A percentile compares a stretch with the other conserved stretches of the same genome.
Evolutionary conservation across 2,329 filamentous ascomycete species (phyloP).

Genomic region (Biscogniauxia sp.): DNA sequence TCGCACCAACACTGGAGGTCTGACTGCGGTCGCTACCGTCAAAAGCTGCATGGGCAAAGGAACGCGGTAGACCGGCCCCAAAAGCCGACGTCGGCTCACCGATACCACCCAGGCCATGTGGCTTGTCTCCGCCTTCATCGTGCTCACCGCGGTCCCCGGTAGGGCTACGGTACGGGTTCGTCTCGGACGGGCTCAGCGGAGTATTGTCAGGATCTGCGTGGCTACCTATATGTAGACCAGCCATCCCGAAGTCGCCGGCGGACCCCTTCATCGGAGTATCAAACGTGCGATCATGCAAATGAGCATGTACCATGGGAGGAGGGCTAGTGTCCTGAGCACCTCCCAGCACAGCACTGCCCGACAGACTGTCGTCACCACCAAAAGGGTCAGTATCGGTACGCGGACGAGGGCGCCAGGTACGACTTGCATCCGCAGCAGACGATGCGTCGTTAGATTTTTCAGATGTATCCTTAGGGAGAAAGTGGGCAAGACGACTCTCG

Average conservation of each 20-base stretch:
- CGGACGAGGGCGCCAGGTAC: conserved; percentile 58
- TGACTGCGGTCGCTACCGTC: conserved; percentile 87
- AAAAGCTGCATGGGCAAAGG: conserved; percentile 46
- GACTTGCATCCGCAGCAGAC: conserved; percentile 36
- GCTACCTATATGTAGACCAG: conserved; percentile 55
- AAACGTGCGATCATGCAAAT: conserved; percentile 40
- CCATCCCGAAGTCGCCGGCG: conserved; percentile 61
- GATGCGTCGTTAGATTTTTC: conserved; percentile 58
- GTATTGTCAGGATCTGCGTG: conserved; percentile 62
- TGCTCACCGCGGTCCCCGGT: conserved; percentile 69
- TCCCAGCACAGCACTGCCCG: conserved; percentile 70
- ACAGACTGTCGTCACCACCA: conserved; percentile 60
- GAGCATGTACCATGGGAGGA: conserved; percentile 33
- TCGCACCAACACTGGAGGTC: conserved; percentile 82
- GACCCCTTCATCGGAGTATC: conserved; percentile 56
- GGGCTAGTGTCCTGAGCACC: conserved; percentile 69
- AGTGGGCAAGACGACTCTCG: conserved; percentile 81
- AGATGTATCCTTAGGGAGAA: conserved; percentile 74
- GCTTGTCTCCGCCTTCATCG: conserved; percentile 50
- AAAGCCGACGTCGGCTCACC: conserved; percentile 46
- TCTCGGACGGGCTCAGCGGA: conserved; percentile 86
- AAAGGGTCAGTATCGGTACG: conserved; percentile 75
- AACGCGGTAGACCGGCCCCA: conserved; percentile 42
- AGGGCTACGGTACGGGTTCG: conserved; percentile 94
- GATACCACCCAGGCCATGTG: conserved; percentile 52